phyloP scores from a whole-genome alignment of 257 asterid species.

The Ocimum tenuiflorum region DNA sequence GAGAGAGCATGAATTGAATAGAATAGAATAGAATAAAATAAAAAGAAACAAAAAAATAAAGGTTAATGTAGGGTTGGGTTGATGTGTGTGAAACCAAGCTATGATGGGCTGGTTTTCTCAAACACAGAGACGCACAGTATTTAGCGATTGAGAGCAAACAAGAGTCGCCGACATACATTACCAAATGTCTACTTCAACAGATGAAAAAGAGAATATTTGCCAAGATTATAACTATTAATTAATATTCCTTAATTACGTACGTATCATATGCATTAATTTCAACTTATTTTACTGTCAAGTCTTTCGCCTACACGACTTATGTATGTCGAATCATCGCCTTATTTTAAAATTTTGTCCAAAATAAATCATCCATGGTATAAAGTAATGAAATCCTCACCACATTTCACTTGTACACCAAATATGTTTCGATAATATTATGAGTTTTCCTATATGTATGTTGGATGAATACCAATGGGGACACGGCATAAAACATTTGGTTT shows the following conservation, averaged over 20 bases:
- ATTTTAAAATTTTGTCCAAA: too few relatives aligned
- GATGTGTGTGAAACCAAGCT: neutral
- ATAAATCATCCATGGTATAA: too few relatives aligned
- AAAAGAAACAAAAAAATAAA: neutral
- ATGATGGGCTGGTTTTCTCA: neutral
- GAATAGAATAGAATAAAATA: too few relatives aligned
- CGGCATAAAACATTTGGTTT: too few relatives aligned
- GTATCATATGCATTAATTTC: neutral
- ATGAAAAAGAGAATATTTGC: slow-evolving; percentile 28
- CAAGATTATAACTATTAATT: slow-evolving; percentile 6
- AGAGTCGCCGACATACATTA: slow-evolving; percentile 33
- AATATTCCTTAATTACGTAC: neutral
- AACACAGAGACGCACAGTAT: slow-evolving; percentile 1
- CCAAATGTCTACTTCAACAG: slow-evolving; percentile 22
- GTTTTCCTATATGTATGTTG: too few relatives aligned
- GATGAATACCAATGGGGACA: too few relatives aligned
- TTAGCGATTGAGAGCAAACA: slow-evolving; percentile 16
- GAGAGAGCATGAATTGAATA: too few relatives aligned
- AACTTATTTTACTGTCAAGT: neutral
- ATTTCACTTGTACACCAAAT: too few relatives aligned
- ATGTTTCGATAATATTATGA: too few relatives aligned
- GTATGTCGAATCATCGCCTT: too few relatives aligned
- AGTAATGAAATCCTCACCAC: too few relatives aligned
- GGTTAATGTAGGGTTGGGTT: neutral
- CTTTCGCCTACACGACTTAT: too few relatives aligned